Percentiles rank a stretch among this genome's conserved stretches.
Conservation (phyloP, 495 filamentous ascomycete genomes). For the Podospora pseudoanserina region DNA sequence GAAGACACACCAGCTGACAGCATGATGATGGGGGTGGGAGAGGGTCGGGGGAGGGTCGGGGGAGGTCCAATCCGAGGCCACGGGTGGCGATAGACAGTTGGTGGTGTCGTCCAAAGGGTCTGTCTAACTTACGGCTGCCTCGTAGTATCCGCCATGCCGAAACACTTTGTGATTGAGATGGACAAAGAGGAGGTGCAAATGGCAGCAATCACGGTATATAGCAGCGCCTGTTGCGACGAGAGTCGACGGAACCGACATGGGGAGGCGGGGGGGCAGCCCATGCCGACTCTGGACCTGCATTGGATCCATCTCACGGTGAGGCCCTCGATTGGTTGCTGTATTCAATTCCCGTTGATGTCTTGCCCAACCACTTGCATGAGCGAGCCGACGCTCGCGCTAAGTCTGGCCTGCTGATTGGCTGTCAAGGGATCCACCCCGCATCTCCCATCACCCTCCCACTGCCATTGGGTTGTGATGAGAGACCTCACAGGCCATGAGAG, state of each 20-base stretch:
- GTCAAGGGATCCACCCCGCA: not conserved
- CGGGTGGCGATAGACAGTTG: constrained; percentile 14
- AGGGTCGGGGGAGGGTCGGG: constrained; percentile 1
- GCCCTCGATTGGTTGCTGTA: constrained; percentile 6
- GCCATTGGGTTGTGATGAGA: not conserved
- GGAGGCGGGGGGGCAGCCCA: constrained; percentile 21
- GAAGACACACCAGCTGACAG: constrained; percentile 20
- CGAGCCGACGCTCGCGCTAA: constrained; percentile 4
- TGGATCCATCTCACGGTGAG: constrained; percentile 7
- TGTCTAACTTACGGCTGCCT: constrained; percentile 30
- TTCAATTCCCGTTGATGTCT: not conserved
- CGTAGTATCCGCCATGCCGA: constrained; percentile 42
- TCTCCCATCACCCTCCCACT: not conserved
- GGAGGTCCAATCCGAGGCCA: constrained; percentile 12
- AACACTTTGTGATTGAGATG: constrained; percentile 47
- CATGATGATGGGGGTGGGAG: constrained; percentile 30
- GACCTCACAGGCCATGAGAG: not conserved
- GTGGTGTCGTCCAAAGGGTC: constrained; percentile 7
- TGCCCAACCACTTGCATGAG: constrained; percentile 4
- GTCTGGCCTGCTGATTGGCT: not conserved
- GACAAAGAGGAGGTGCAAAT: constrained; percentile 26
- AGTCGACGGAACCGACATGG: constrained; percentile 27
- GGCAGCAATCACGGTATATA: constrained; percentile 43
- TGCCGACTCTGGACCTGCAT: constrained; percentile 1
- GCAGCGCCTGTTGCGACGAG: constrained; percentile 54